Base-by-base conservation (phyloP, 805 yeast species). In the Hyphopichia homilentoma region DNA sequence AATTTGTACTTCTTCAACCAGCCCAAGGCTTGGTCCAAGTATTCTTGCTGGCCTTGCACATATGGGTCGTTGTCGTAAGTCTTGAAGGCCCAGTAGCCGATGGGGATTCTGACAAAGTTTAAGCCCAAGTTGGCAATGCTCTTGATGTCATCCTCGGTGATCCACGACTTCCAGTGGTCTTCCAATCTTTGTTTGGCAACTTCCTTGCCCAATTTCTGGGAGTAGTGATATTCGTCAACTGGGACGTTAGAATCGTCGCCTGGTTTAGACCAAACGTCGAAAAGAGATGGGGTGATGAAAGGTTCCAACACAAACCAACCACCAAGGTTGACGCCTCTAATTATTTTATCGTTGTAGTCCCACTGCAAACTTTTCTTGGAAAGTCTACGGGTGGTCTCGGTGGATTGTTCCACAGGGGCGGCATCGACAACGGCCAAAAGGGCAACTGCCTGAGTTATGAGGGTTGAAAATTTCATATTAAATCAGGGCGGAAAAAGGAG, bases 231-330 rank as follows among this genome's bases (percentile, higher is more conserved):
- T 61, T 88, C 97, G 58, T 88, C 97, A 18, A 82, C 81, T 2
- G 96, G 95, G 15, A 74, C 65, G 22, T 68, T 55, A 3, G 50
- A 38, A 30, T 53, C 49, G 32, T 51, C 58, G 30, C 39, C 39
- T 4, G 44, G 43, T 32, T 59, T 58, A 15, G 74, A 66, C 48
- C 57, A 65, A 25, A 68, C 72, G 35, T 66, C 61, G 50, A 88
- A 86, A 29, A 83, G 56, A 1, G 88, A 75, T 4, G 95, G 96
- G 1, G 87, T 83, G 51, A 87, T 87, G 58, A 71, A 86, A 2
- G 96, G 87, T 59, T 87, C 96, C 26, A 87, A 61, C 2, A 87
- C 87, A 31, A 87, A 70, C 96, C 96, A 87, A 28, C 95, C 95
- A 41, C 96, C 96, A 20, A 87, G 60, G 50, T 83, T 82, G 30